phyloP scores from a whole-genome alignment of 768 basidiomycete species.

The Boletus patriciae region DNA sequence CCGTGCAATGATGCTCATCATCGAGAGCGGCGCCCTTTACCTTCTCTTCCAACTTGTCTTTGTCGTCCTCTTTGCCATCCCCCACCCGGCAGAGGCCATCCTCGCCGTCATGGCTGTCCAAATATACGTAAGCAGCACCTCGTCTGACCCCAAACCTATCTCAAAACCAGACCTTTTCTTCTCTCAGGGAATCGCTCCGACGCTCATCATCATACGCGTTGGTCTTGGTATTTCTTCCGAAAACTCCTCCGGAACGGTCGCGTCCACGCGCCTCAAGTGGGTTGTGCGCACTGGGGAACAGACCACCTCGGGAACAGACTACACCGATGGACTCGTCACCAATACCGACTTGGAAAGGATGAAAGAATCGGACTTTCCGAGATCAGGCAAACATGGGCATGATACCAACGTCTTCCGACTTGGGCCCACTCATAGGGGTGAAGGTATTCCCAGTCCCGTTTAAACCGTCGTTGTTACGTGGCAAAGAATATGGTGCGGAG shows the following conservation, averaged over 20 bases:
- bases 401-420: not conserved
- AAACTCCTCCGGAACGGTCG: constrained; percentile 9
- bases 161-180: not conserved
- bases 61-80: constrained; percentile 38
- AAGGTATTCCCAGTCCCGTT: not conserved
- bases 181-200: constrained; percentile 36
- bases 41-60: constrained; percentile 42
- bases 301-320: constrained; percentile 18
- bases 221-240: constrained; percentile 33
- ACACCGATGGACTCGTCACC: constrained; percentile 19
- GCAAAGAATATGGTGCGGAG: not conserved
- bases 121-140: constrained; percentile 37
- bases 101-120: constrained; percentile 40
- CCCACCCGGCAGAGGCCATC: constrained; percentile 37
- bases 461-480: not conserved
- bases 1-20: constrained; percentile 35
- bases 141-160: not conserved
- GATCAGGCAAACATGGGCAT: not conserved
- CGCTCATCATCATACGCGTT: constrained; percentile 38
- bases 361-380: constrained; percentile 4
- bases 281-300: constrained; percentile 11
- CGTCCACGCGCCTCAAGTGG: constrained; percentile 30
- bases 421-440: not conserved
- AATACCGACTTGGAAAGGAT: constrained; percentile 21
- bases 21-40: constrained; percentile 44